Conservation (phyloP, 305 asterid genomes). For the Rubia tinctorum region DNA sequence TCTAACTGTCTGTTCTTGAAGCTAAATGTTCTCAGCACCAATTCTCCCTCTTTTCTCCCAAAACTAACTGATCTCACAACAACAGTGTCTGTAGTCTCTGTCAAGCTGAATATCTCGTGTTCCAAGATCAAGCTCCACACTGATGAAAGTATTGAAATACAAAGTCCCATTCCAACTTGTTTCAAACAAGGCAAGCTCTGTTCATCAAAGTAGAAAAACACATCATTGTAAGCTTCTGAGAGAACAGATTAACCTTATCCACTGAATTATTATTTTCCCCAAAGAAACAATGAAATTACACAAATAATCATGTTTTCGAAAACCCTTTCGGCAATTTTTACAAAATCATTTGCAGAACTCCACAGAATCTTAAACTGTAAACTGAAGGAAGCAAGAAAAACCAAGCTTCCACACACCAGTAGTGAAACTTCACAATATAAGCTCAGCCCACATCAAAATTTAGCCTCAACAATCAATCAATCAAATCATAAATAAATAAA, state of each 20-base stretch:
- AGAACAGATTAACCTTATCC: background rate
- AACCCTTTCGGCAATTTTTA: background rate
- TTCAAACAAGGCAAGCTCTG: constrained; percentile 18
- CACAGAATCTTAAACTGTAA: background rate
- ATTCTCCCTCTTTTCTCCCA: constrained; percentile 38
- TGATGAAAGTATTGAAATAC: constrained; percentile 38
- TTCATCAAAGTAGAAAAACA: constrained; percentile 6
- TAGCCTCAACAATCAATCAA: too few species aligned
- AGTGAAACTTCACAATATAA: background rate
- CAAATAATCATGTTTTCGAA: background rate
- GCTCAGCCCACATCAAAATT: background rate
- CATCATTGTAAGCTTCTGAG: constrained; percentile 1
- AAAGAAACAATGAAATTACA: background rate
- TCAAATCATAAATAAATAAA: background rate
- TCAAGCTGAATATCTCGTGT: constrained; percentile 21
- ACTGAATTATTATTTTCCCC: background rate
- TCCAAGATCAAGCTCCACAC: constrained; percentile 36
- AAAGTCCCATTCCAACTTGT: constrained; percentile 37
- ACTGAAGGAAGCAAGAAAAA: background rate
- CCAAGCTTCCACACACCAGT: background rate
- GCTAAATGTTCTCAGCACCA: constrained; percentile 26
- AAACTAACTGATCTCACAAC: constrained; percentile 47
- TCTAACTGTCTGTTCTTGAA: constrained; percentile 26
- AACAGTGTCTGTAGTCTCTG: constrained; percentile 27
- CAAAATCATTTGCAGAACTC: background rate